These are phyloP conservation scores for Lactarius hengduanensis DNA, from an alignment of 768 basidiomycete genomes.

Conservation along the genomic window DNA sequence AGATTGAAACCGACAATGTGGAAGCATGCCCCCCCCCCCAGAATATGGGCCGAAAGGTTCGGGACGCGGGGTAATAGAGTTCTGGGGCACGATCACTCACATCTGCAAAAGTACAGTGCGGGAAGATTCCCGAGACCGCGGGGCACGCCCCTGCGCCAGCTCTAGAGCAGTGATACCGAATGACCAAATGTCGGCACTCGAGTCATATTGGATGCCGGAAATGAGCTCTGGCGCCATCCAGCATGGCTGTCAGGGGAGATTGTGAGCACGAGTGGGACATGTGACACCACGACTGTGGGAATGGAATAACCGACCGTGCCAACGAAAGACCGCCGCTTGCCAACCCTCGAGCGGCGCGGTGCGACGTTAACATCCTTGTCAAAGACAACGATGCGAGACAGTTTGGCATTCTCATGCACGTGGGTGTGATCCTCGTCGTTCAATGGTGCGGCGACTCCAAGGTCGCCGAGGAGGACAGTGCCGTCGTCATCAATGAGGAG, in stretches of 20 bases:
- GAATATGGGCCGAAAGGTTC: background rate
- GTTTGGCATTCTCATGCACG: slow-evolving; percentile 5
- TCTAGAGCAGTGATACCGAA: slow-evolving; percentile 96
- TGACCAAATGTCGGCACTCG: slow-evolving; percentile 92
- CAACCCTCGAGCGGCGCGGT: slow-evolving; percentile 44
- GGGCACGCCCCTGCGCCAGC: slow-evolving; percentile 82
- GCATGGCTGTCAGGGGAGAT: slow-evolving; percentile 57
- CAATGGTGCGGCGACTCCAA: slow-evolving; percentile 88
- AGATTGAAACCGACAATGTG: background rate
- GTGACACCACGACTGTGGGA: background rate
- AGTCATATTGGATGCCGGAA: slow-evolving; percentile 78
- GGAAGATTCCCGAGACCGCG: slow-evolving; percentile 73
- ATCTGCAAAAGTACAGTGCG: slow-evolving; percentile 74
- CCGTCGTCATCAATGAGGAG: slow-evolving; percentile 89
- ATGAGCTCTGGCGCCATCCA: slow-evolving; percentile 99
- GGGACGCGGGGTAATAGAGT: background rate
- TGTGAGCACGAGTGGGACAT: background rate
- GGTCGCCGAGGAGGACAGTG: slow-evolving; percentile 86
- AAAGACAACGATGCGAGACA: slow-evolving; percentile 38
- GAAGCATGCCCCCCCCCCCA: background rate
- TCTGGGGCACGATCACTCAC: slow-evolving; percentile 38
- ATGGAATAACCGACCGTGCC: slow-evolving; percentile 61
- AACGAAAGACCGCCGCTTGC: slow-evolving; percentile 90
- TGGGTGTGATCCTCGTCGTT: slow-evolving; percentile 56
- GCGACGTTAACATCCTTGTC: slow-evolving; percentile 28